A percentile compares a stretch with the other conserved stretches of the same genome.
Conservation (phyloP, 768 basidiomycete genomes). For the Strobilomyces confusus region DNA sequence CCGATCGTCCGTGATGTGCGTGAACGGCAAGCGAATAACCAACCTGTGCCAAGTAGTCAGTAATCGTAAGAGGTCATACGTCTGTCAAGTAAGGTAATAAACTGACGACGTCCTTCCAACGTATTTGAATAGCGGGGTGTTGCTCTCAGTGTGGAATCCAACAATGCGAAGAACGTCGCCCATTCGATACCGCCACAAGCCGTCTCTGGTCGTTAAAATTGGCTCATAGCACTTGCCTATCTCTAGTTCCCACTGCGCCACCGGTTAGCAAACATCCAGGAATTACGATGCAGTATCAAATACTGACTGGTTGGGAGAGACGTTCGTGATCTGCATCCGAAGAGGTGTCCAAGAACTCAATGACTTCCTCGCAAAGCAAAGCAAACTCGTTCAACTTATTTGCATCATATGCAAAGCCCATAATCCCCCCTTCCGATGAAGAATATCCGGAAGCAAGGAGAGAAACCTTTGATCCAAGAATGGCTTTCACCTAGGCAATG, state of each 20-base stretch:
- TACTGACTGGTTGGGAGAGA: neutral
- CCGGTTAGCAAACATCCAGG: neutral
- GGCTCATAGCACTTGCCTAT: conserved; percentile 12
- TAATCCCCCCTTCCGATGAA: conserved; percentile 4
- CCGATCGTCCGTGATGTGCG: neutral
- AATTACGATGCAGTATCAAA: neutral
- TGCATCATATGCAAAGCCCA: neutral
- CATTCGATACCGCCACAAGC: conserved; percentile 21
- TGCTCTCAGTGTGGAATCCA: conserved; percentile 9
- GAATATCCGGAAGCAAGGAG: conserved; percentile 4
- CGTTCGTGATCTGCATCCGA: neutral
- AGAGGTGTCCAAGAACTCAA: neutral
- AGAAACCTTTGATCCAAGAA: neutral
- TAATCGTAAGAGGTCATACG: neutral
- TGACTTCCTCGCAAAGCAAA: neutral
- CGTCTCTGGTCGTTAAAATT: conserved; percentile 4
- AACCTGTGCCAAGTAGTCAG: neutral
- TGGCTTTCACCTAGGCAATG: conserved; percentile 6
- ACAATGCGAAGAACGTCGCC: conserved; percentile 15
- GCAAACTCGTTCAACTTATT: conserved; percentile 1
- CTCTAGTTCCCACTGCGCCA: neutral
- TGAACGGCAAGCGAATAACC: neutral
- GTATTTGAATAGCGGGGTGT: conserved; percentile 8
- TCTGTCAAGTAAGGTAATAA: neutral
- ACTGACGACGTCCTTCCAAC: conserved; percentile 15